Evolutionary conservation across 257 asterid species (phyloP), one percentile per base, ranked within the genome.

Genomic region (Asclepias syriaca): DNA sequence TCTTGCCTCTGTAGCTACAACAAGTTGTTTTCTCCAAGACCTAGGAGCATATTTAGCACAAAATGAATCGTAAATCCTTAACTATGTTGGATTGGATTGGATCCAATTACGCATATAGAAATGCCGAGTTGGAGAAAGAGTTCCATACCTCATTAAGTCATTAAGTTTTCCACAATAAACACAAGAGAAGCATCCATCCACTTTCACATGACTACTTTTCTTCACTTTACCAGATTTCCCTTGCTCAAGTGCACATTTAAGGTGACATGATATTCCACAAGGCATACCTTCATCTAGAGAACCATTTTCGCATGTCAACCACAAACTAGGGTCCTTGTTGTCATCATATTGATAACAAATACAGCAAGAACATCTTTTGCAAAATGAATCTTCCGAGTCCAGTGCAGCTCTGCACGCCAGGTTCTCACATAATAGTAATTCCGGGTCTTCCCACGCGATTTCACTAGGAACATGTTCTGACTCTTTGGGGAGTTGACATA

Each of bases 221-320:
- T 78, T 85, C 50, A 81, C 76, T 67, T 83, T 87, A 71, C 95
- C 90, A 21, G 87, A 79, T 61, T 80, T 84, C 69, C 87, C 89
- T 12, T 84, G 91, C 58, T 82, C 78, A 55, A 92, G 85, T 32
- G 90, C 90, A 76, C 97, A 92, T 74, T 87, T 89, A 53, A 92
- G 87, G 81, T 92, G 97, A 83, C 93, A 92, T 11, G 96, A 89
- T 88, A 89, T 83, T 65, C 93, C 90, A 78, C 97, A 92, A 1
- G 95, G 83, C 14, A 68, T 74, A 19, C 77, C 84, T 71, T 80
- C 77, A 77, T 85, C 87, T 0, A 84, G 91, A 70, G 90, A 85
- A 78, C 87, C 89, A 0, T 89, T 80, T 70, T 82, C 81, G 73
- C 97, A 91, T 65, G 78, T 83, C 64, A 91, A 75, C 97, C 97